Conservation (phyloP, 1,284 basidiomycete species). For the Thelephora terrestris region DNA sequence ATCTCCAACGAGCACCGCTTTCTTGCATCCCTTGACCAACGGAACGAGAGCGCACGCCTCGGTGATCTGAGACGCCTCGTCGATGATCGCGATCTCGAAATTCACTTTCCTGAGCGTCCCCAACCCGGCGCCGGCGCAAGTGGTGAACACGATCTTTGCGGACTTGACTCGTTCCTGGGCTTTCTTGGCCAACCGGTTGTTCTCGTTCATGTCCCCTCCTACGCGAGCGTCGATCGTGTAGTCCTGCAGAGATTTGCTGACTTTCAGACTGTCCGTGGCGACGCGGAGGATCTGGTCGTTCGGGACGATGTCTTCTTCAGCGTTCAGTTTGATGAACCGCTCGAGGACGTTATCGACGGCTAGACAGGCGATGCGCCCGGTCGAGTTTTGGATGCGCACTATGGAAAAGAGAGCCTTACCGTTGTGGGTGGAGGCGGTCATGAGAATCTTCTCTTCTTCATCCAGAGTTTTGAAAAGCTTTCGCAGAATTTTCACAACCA, state of each 20-base stretch:
- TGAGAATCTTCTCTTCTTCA: slow-evolving; percentile 38
- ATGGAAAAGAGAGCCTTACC: slow-evolving; percentile 23
- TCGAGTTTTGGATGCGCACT: slow-evolving; percentile 1
- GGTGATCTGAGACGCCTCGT: slow-evolving; percentile 59
- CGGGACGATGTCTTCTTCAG: slow-evolving; percentile 27
- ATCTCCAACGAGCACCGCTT: slow-evolving; percentile 54
- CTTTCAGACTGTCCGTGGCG: slow-evolving; percentile 51
- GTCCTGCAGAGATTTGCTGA: slow-evolving; percentile 42
- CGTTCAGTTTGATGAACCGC: slow-evolving; percentile 42
- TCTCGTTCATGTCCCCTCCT: slow-evolving; percentile 47
- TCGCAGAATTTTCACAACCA: slow-evolving; percentile 48
- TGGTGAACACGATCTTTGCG: slow-evolving; percentile 49
- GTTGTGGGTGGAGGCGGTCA: slow-evolving; percentile 62
- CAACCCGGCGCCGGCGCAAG: slow-evolving; percentile 53
- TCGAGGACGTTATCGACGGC: slow-evolving; percentile 62
- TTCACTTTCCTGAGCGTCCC: slow-evolving; percentile 44
- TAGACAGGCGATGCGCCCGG: slow-evolving; percentile 12
- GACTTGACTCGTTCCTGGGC: slow-evolving; percentile 46
- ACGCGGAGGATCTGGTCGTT: slow-evolving; percentile 52
- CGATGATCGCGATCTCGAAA: slow-evolving; percentile 53
- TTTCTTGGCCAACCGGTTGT: slow-evolving; percentile 44
- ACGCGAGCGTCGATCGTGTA: slow-evolving; percentile 57
- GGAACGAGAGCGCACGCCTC: slow-evolving; percentile 55
- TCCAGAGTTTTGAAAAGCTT: slow-evolving; percentile 29
- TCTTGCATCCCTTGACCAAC: slow-evolving; percentile 47